Percentiles rank a stretch among this genome's conserved stretches.
Evolutionary conservation across 208 protist species (phyloP).

Genomic region (Leishmania guyanensis): DNA sequence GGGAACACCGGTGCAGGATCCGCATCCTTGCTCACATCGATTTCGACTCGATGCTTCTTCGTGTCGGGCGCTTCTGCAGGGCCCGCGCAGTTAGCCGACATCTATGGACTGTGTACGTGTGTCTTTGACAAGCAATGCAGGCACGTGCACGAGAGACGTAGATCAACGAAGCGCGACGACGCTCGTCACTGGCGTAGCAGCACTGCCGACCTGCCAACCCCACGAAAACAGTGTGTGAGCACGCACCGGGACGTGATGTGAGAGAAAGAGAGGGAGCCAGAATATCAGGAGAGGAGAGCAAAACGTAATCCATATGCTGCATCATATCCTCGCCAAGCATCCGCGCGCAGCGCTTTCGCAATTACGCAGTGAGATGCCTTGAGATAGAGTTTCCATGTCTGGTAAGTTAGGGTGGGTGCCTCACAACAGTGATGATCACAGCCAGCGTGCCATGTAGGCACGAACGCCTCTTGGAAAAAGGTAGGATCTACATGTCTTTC

Average conservation of each 20-base stretch:
- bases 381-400: background rate
- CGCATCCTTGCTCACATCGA: background rate
- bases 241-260: background rate
- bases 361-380: background rate
- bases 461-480: background rate
- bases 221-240: background rate
- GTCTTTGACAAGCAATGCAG: background rate
- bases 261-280: background rate
- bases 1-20: background rate
- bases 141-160: background rate
- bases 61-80: background rate
- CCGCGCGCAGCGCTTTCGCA: background rate
- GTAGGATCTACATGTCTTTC: background rate
- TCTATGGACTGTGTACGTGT: background rate
- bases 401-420: background rate
- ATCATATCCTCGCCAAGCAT: background rate
- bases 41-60: constrained; percentile 4
- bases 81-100: background rate
- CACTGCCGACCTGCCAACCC: background rate
- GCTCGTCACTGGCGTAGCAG: background rate
- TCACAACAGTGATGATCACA: background rate
- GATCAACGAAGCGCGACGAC: background rate
- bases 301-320: background rate
- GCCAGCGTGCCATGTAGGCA: background rate
- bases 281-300: background rate